A percentile compares a stretch with the other conserved stretches of the same genome.
phyloP scores from a whole-genome alignment of 768 basidiomycete species.

The Lyophyllum shimeji region DNA sequence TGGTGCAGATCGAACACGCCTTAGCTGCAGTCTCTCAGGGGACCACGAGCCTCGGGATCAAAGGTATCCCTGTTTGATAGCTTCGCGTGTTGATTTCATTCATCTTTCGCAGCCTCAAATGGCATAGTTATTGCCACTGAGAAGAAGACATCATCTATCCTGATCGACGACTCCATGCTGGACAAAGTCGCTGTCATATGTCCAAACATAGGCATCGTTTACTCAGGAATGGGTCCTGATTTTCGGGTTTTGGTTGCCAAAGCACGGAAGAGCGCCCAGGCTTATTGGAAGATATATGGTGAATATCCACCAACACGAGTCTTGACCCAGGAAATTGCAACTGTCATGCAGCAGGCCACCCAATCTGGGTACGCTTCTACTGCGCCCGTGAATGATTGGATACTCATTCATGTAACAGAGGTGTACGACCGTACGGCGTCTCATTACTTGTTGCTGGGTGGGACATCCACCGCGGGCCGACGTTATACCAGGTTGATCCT shows the following conservation, averaged over 20 bases:
- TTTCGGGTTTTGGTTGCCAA: conserved; percentile 92
- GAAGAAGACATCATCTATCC: conserved; percentile 97
- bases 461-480: conserved; percentile 92
- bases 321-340: conserved; percentile 95
- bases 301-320: conserved; percentile 98
- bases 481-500: conserved; percentile 98
- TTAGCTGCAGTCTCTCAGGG: conserved; percentile 94
- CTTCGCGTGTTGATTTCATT: conserved; percentile 14
- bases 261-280: conserved; percentile 96
- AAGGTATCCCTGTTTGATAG: conserved; percentile 59
- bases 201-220: conserved; percentile 99
- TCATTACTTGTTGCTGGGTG: conserved; percentile 96
- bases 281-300: conserved; percentile 99
- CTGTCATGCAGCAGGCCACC: conserved; percentile 98
- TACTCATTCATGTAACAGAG: conserved; percentile 53
- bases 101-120: conserved; percentile 73
- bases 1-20: conserved; percentile 99
- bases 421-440: conserved; percentile 98
- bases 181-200: conserved; percentile 98
- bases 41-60: conserved; percentile 96
- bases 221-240: conserved; percentile 99
- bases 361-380: conserved; percentile 82
- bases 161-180: conserved; percentile 97
- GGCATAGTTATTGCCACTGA: conserved; percentile 99
- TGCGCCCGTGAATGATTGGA: conserved; percentile 14